A percentile compares a stretch with the other conserved stretches of the same genome.
Conservation (phyloP, 2,329 filamentous ascomycete species). For the Drechslerella dactyloides region DNA sequence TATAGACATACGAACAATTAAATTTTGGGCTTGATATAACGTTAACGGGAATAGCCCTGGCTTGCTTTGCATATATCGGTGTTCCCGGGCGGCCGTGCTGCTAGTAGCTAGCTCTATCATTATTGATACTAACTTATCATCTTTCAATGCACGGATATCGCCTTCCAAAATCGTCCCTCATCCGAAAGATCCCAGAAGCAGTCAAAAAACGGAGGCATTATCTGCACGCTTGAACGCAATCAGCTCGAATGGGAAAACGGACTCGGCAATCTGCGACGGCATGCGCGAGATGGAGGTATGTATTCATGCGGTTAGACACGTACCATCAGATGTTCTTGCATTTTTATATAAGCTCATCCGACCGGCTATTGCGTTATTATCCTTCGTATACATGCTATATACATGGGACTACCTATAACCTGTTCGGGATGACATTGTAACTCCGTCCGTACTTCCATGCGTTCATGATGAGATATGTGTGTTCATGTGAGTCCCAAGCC, state of each 20-base stretch:
- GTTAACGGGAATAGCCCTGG: too few relatives aligned
- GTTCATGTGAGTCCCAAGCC: too few relatives aligned
- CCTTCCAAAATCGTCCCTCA: slow-evolving; percentile 28
- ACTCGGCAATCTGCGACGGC: slow-evolving; percentile 48
- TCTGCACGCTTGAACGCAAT: slow-evolving; percentile 5
- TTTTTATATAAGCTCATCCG: neutral
- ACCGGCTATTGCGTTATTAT: slow-evolving; percentile 7
- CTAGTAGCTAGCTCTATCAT: slow-evolving; percentile 13
- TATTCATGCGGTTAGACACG: neutral
- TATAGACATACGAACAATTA: too few relatives aligned
- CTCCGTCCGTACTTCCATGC: neutral
- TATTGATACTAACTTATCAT: slow-evolving; percentile 26
- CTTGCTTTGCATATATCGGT: neutral
- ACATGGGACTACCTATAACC: neutral
- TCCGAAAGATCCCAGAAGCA: slow-evolving; percentile 12
- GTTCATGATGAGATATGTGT: neutral
- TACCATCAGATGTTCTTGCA: neutral
- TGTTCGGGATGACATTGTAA: neutral
- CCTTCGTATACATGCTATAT: neutral
- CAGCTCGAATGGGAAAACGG: neutral
- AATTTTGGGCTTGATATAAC: too few relatives aligned
- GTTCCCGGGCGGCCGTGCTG: slow-evolving; percentile 7
- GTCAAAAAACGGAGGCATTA: slow-evolving; percentile 19
- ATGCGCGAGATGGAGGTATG: neutral
- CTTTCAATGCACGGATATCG: slow-evolving; percentile 32